Conservation (phyloP, 768 basidiomycete species). For the Suillus weaverae region DNA sequence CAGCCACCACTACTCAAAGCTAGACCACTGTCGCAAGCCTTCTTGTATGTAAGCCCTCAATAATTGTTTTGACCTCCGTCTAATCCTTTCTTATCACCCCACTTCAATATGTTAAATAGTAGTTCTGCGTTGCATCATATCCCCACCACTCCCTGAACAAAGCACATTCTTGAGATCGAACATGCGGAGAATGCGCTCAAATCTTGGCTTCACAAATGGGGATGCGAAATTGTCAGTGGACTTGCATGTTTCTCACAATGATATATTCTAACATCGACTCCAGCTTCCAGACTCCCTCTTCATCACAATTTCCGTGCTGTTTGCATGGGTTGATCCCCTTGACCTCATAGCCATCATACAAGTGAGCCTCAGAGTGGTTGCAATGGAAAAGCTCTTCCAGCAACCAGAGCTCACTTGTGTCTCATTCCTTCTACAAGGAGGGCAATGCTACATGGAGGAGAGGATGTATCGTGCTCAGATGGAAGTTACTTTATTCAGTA, state of each 20-base stretch:
- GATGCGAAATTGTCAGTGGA: not conserved
- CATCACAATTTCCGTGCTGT: not conserved
- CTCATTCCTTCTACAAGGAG: not conserved
- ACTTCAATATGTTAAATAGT: not conserved
- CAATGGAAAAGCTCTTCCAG: not conserved
- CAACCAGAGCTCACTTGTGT: not conserved
- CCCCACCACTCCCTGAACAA: not conserved
- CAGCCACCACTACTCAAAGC: not conserved
- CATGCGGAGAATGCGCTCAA: not conserved
- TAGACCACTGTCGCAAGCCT: not conserved
- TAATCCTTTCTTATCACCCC: not conserved
- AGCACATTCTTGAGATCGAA: not conserved
- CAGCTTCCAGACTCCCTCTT: not conserved
- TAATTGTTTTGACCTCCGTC: not conserved
- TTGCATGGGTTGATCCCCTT: not conserved
- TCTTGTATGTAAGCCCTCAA: not conserved
- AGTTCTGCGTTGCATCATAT: not conserved
- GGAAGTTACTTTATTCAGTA: not conserved
- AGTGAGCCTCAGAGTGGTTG: not conserved
- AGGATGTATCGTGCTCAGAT: not conserved
- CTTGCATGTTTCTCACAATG: not conserved
- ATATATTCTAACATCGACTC: not conserved
- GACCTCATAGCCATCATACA: not conserved
- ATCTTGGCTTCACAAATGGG: not conserved
- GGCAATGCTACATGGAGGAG: not conserved